Percentiles rank a stretch among this genome's conserved stretches.
phyloP scores from a whole-genome alignment of 768 basidiomycete genomes.

The Trametes cinnabarina region DNA sequence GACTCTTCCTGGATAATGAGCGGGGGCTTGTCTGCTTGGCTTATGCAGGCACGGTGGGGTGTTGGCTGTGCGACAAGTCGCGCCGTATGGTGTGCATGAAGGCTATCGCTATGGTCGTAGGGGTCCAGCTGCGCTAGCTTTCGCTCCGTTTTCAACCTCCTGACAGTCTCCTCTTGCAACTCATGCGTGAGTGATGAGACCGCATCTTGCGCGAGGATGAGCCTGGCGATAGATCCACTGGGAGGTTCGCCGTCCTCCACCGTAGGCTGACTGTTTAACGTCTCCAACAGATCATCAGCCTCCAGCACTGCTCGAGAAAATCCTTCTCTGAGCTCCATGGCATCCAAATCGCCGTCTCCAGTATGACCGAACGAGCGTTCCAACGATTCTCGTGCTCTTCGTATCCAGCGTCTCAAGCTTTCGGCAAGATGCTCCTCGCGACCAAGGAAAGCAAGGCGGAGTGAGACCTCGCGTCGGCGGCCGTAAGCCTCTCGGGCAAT shows the following conservation, averaged over 20 bases:
- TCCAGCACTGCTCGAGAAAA: slow-evolving; percentile 36
- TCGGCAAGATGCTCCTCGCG: slow-evolving; percentile 64
- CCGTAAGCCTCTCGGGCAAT: slow-evolving; percentile 70
- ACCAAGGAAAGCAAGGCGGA: slow-evolving; percentile 59
- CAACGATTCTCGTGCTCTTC: slow-evolving; percentile 46
- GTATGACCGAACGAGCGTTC: slow-evolving; percentile 14
- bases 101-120: not conserved
- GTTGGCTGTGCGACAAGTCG: slow-evolving; percentile 2
- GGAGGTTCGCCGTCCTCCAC: slow-evolving; percentile 28
- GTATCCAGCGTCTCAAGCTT: slow-evolving; percentile 54
- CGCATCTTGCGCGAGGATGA: slow-evolving; percentile 47
- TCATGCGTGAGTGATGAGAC: slow-evolving; percentile 56
- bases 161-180: slow-evolving; percentile 52
- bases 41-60: slow-evolving; percentile 5
- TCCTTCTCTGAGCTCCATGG: slow-evolving; percentile 6
- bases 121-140: slow-evolving; percentile 20
- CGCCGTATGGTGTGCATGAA: slow-evolving; percentile 6
- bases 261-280: slow-evolving; percentile 36
- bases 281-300: slow-evolving; percentile 34
- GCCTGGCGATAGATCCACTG: slow-evolving; percentile 51
- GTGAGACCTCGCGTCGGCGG: slow-evolving; percentile 64
- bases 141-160: slow-evolving; percentile 45
- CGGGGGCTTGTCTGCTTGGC: not conserved
- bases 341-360: slow-evolving; percentile 17
- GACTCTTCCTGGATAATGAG: not conserved